A percentile compares a stretch with the other conserved stretches of the same genome.
Evolutionary conservation across 2,329 filamentous ascomycete genomes (phyloP).

Genomic region (Alternaria brassicicola): DNA sequence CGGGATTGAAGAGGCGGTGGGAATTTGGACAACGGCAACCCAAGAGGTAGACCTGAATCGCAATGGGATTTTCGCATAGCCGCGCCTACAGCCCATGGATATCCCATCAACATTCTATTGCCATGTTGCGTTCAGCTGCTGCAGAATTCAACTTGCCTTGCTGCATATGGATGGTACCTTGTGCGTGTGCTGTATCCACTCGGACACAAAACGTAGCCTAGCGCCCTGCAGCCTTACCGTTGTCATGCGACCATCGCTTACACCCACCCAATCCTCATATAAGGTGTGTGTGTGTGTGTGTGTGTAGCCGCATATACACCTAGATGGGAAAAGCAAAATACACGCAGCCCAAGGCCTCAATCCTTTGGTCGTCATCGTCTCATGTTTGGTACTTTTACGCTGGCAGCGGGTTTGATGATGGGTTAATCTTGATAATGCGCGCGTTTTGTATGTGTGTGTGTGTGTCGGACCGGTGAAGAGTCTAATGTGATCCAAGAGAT

Average conservation of each 20-base stretch:
- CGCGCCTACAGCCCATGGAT: neutral
- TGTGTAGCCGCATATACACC: neutral
- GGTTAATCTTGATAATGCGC: neutral
- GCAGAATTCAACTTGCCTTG: neutral
- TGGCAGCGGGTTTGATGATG: neutral
- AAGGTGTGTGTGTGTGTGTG: neutral
- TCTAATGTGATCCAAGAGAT: neutral
- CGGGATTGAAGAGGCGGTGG: neutral
- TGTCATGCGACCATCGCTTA: conserved; percentile 1
- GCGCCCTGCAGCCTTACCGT: conserved; percentile 9
- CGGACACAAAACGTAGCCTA: neutral
- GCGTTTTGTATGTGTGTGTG: neutral
- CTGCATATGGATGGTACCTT: neutral
- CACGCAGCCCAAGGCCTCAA: neutral
- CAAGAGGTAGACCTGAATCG: neutral
- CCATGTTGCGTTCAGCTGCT: neutral
- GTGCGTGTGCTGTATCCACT: neutral
- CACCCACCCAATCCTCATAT: neutral
- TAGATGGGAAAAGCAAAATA: neutral
- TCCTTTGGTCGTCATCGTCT: neutral
- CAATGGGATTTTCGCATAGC: neutral
- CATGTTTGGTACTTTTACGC: neutral
- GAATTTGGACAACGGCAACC: neutral
- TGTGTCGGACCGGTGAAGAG: neutral
- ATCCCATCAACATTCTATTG: neutral